phyloP scores from a whole-genome alignment of 306 rosid genomes.

The Vigna angularis region DNA sequence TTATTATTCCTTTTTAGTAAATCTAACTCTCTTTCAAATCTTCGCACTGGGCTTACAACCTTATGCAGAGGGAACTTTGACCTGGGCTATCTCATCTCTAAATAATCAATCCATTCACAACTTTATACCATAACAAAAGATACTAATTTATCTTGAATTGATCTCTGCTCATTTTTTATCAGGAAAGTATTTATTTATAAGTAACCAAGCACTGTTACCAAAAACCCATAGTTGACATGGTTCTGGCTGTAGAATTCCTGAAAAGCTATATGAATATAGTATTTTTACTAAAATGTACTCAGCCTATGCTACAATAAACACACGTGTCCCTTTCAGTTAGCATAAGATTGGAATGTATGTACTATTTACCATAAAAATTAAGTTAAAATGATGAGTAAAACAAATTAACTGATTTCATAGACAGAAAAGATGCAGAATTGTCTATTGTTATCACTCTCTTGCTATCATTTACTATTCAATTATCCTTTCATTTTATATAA shows the following conservation, averaged over 20 bases:
- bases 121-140: slow-evolving; percentile 20
- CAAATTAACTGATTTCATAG: slow-evolving; percentile 2
- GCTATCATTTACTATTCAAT: slow-evolving; percentile 31
- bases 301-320: slow-evolving; percentile 3
- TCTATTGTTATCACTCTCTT: slow-evolving; percentile 10
- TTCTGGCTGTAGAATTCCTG: neutral
- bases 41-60: neutral
- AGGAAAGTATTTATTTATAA: neutral
- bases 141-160: slow-evolving; percentile 6
- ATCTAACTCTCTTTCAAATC: slow-evolving; percentile 11
- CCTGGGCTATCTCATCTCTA: slow-evolving; percentile 4
- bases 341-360: slow-evolving; percentile 22
- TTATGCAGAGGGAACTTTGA: neutral
- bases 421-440: slow-evolving; percentile 14
- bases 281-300: neutral
- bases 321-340: neutral
- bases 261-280: neutral
- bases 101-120: slow-evolving; percentile 19
- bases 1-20: neutral
- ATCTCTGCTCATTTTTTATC: slow-evolving; percentile 10
- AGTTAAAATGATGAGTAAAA: slow-evolving; percentile 6
- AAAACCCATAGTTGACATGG: neutral
- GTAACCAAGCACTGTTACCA: neutral
- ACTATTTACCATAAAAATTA: slow-evolving; percentile 15
- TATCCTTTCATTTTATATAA: slow-evolving; percentile 16